phyloP scores from a whole-genome alignment of 2,329 filamentous ascomycete genomes.

The Eutypa lata region DNA sequence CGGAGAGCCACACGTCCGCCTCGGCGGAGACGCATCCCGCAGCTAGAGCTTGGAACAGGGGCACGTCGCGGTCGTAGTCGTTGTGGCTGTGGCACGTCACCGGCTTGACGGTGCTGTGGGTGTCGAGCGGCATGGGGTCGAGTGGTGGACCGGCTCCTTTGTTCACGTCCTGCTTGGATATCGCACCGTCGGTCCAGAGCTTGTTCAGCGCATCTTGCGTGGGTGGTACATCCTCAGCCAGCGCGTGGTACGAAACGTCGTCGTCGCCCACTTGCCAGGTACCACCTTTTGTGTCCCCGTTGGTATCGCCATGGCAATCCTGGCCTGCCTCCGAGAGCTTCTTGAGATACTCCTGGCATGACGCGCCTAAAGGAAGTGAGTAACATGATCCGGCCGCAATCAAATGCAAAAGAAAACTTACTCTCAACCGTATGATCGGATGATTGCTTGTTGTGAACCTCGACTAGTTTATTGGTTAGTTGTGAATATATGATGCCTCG shows the following conservation, averaged over 20 bases:
- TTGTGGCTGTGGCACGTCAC: slow-evolving; percentile 26
- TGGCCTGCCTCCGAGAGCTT: slow-evolving; percentile 18
- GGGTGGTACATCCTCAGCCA: slow-evolving; percentile 20
- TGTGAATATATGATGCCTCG: too few relatives aligned
- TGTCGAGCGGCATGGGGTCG: slow-evolving; percentile 25
- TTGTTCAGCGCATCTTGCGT: slow-evolving; percentile 24
- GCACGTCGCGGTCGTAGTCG: slow-evolving; percentile 24
- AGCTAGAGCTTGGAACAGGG: slow-evolving; percentile 21
- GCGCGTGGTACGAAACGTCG: slow-evolving; percentile 25
- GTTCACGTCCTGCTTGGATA: slow-evolving; percentile 19
- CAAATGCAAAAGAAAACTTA: slow-evolving; percentile 9
- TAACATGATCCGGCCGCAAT: not conserved
- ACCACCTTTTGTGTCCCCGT: slow-evolving; percentile 26
- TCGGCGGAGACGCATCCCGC: slow-evolving; percentile 26
- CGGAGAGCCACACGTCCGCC: slow-evolving; percentile 23
- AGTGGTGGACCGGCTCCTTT: slow-evolving; percentile 20
- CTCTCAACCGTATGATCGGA: slow-evolving; percentile 22
- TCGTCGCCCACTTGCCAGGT: slow-evolving; percentile 25
- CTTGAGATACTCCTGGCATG: slow-evolving; percentile 21
- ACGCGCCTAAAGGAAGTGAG: slow-evolving; percentile 16
- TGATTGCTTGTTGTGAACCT: slow-evolving; percentile 26
- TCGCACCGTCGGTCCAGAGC: slow-evolving; percentile 15
- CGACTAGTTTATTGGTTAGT: slow-evolving; percentile 15
- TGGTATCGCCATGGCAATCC: slow-evolving; percentile 20
- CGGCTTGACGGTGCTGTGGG: slow-evolving; percentile 20